Conservation (phyloP, 148 eudicot genomes). For the Vaccinium vitisidaea region DNA sequence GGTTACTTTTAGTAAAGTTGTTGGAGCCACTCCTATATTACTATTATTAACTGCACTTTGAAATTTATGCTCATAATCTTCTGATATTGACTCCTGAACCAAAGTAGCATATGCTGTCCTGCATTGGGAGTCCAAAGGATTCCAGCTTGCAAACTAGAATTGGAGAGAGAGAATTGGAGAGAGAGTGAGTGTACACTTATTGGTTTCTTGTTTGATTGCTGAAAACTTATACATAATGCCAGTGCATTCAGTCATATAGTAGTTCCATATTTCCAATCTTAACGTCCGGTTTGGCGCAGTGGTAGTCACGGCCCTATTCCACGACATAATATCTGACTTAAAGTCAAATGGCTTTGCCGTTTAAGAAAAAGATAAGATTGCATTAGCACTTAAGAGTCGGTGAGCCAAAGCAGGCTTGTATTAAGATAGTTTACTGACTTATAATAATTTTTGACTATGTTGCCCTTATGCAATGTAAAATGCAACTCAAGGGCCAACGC, state of each 20-base stretch:
- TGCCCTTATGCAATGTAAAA: too few species aligned
- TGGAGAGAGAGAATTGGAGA: neutral
- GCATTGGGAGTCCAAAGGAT: neutral
- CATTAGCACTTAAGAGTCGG: too few species aligned
- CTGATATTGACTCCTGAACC: neutral
- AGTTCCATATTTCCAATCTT: neutral
- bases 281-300: neutral
- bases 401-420: too few species aligned
- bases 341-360: too few species aligned
- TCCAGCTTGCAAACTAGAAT: slow-evolving; percentile 2
- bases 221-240: neutral
- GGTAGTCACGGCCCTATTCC: neutral
- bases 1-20: slow-evolving; percentile 14
- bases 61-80: neutral
- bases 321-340: too few species aligned
- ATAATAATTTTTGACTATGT: too few species aligned
- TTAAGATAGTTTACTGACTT: too few species aligned
- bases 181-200: neutral
- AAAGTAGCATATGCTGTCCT: neutral
- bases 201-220: neutral
- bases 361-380: too few species aligned
- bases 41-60: neutral
- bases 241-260: neutral
- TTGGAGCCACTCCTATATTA: slow-evolving; percentile 13
- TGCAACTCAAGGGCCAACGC: too few species aligned